Conservation (phyloP, 2,329 filamentous ascomycete genomes). For the Cladorrhinum sp. region DNA sequence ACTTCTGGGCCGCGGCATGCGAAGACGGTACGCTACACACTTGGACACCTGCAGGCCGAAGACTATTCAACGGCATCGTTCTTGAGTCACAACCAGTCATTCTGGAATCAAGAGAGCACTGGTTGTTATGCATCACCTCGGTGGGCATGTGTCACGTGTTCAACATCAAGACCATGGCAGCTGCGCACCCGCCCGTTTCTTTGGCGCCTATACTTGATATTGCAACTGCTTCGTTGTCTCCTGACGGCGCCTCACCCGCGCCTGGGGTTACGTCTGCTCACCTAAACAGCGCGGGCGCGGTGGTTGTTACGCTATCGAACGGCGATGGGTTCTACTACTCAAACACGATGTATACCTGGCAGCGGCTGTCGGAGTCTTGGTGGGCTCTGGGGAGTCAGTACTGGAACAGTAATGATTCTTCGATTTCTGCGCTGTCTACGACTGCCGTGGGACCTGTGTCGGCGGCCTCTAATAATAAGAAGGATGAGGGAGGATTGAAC, state of each 20-base stretch:
- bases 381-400: conserved; percentile 98
- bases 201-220: conserved; percentile 85
- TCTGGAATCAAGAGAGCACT: conserved; percentile 83
- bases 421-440: conserved; percentile 75
- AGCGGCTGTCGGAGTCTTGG: conserved; percentile 93
- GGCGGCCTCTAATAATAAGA: conserved; percentile 21
- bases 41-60: conserved; percentile 88
- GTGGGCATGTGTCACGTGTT: conserved; percentile 89
- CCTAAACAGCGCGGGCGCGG: conserved; percentile 80
- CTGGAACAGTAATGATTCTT: conserved; percentile 96
- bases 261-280: conserved; percentile 89
- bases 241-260: conserved; percentile 69
- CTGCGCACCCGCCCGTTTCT: conserved; percentile 86
- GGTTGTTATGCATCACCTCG: conserved; percentile 85
- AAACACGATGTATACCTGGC: conserved; percentile 78
- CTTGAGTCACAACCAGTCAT: conserved; percentile 93
- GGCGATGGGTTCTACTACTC: conserved; percentile 93
- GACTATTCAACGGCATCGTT: conserved; percentile 79
- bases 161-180: conserved; percentile 80
- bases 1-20: conserved; percentile 89
- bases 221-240: conserved; percentile 73
- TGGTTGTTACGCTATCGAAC: conserved; percentile 88
- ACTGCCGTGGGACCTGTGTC: conserved; percentile 58
- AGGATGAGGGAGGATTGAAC: conserved; percentile 43
- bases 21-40: conserved; percentile 88